Base-by-base conservation (phyloP, 2,329 filamentous ascomycete species). In the Rosellinia necatrix region DNA sequence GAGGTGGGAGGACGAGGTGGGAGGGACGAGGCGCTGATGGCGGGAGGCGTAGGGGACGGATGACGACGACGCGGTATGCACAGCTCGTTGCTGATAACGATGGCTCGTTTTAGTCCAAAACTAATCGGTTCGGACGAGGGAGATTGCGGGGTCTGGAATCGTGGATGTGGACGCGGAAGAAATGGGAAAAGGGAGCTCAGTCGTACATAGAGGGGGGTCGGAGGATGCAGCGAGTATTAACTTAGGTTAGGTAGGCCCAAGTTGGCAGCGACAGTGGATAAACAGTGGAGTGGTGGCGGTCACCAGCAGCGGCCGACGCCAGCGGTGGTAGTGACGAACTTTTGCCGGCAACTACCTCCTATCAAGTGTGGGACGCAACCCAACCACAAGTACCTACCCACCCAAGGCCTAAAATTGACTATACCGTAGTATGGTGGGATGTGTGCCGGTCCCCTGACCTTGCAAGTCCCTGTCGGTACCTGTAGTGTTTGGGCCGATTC, bases 401-500 rank as follows among this genome's bases (percentile, higher is more conserved):
- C n/a, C n/a, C n/a, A n/a, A n/a, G n/a, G n/a, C n/a, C n/a, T n/a
- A n/a, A n/a, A n/a, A n/a, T n/a, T n/a, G n/a, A n/a, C n/a, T n/a
- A n/a, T n/a, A n/a, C n/a, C 34, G 12, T 12, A 44, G 49, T 37
- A 46, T 49, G 41, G 49, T 43, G 55, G 55, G 40, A 49, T 54
- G 34, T n/a, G 43, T 54, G 55, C 42, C 50, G 46, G 40, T 47
- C 49, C 55, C 34, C 50, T 46, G 35, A 52, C 43, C 41, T 49
- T 53, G 49, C 15, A 32, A 21, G 42, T 58, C 47, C 48, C 44
- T 15, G 12, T 21, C 22, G 30, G 34, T 50, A 44, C 41, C 25
- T 53, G 25, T 8, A 1, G 12, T 49, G 19, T 56, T 60, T 53
- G 49, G 58, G 58, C 51, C 22, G 50, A 44, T 46, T 61, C 56